These are phyloP conservation scores for Xylaria sp. DNA, from an alignment of 2,329 filamentous ascomycete genomes.

Conservation along the genomic window DNA sequence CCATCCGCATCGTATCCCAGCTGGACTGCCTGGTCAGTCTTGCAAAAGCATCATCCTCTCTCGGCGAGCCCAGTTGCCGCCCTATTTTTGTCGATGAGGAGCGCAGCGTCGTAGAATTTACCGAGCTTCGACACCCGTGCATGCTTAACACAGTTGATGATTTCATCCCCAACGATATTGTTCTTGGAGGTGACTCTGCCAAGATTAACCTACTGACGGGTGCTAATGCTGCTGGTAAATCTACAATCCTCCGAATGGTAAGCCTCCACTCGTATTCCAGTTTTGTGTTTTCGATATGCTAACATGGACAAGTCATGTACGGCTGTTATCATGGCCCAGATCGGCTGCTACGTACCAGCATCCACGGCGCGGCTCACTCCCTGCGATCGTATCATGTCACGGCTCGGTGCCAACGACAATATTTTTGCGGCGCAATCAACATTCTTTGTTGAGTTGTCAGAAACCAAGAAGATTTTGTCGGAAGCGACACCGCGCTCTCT, in stretches of 20 bases:
- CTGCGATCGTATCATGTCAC: slow-evolving; percentile 97
- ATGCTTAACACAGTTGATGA: slow-evolving; percentile 89
- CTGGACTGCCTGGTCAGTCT: slow-evolving; percentile 95
- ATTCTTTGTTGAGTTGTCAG: slow-evolving; percentile 96
- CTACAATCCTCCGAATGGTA: slow-evolving; percentile 93
- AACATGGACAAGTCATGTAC: slow-evolving; percentile 75
- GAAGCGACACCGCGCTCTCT: slow-evolving; percentile 94
- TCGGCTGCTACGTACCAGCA: slow-evolving; percentile 92
- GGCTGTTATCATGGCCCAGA: slow-evolving; percentile 96
- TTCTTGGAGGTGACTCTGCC: slow-evolving; percentile 79
- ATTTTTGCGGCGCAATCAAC: slow-evolving; percentile 98
- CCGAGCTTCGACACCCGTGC: slow-evolving; percentile 93
- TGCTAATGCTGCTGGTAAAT: slow-evolving; percentile 97
- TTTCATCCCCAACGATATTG: slow-evolving; percentile 96
- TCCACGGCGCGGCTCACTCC: slow-evolving; percentile 85
- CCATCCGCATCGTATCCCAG: slow-evolving; percentile 90
- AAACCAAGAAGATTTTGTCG: slow-evolving; percentile 96
- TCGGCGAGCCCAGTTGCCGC: slow-evolving; percentile 89
- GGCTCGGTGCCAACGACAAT: slow-evolving; percentile 96
- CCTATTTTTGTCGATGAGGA: slow-evolving; percentile 88
- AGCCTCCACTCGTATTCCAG: slow-evolving; percentile 45
- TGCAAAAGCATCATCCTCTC: slow-evolving; percentile 83
- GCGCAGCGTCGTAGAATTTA: slow-evolving; percentile 88
- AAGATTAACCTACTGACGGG: slow-evolving; percentile 94
- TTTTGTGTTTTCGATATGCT: neutral